Conservation (phyloP, 1,284 basidiomycete genomes). For the Sphagnurus paluster region DNA sequence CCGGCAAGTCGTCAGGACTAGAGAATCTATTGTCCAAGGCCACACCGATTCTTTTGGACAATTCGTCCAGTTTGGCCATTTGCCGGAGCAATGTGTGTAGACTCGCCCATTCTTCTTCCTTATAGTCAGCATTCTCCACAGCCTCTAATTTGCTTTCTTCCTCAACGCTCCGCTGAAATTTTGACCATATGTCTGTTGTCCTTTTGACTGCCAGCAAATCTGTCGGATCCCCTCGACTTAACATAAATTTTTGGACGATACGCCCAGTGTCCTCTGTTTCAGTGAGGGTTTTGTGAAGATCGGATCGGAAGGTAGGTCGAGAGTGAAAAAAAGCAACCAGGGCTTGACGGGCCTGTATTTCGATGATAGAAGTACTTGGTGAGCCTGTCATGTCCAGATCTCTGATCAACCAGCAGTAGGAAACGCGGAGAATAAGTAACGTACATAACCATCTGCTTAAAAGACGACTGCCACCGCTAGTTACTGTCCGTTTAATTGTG, state of each 20-base stretch:
- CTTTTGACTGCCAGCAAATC: conserved; percentile 68
- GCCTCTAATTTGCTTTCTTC: conserved; percentile 58
- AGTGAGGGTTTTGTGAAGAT: conserved; percentile 61
- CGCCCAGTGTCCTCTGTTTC: conserved; percentile 75
- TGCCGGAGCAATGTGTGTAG: conserved; percentile 56
- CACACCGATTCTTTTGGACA: conserved; percentile 60
- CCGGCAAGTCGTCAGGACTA: conserved; percentile 20
- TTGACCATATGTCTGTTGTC: conserved; percentile 60
- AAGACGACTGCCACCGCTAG: conserved; percentile 78
- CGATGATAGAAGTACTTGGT: conserved; percentile 77
- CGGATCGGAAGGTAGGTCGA: conserved; percentile 66
- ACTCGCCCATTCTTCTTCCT: conserved; percentile 50
- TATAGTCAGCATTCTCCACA: conserved; percentile 33
- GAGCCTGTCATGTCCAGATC: conserved; percentile 53
- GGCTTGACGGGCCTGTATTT: conserved; percentile 76
- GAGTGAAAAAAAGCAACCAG: conserved; percentile 78
- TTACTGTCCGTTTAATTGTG: conserved; percentile 78
- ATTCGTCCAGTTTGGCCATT: conserved; percentile 53
- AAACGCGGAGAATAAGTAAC: conserved; percentile 19
- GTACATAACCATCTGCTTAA: conserved; percentile 76
- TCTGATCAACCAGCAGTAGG: conserved; percentile 4
- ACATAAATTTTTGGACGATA: conserved; percentile 77
- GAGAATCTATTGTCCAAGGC: conserved; percentile 46
- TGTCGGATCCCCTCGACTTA: conserved; percentile 64
- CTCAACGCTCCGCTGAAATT: conserved; percentile 47